Percentiles rank a stretch among this genome's conserved stretches.
Evolutionary conservation across 176 grass and related monocot species (phyloP).

Genomic region (Aegilops tauschii): DNA sequence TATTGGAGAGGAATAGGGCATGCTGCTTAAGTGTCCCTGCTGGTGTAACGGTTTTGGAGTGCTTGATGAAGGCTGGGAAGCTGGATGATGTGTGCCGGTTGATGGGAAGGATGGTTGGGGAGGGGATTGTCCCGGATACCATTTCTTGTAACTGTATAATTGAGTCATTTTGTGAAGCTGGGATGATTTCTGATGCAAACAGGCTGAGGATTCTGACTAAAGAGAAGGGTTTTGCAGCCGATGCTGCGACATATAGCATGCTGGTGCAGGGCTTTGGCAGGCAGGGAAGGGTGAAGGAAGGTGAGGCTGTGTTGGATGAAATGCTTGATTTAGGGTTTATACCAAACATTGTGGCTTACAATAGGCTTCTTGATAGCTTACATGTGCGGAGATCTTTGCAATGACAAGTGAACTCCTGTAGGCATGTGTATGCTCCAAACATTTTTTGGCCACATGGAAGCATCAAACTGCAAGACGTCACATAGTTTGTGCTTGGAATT

Average conservation of each 20-base stretch:
- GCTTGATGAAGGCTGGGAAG: slow-evolving; percentile 36
- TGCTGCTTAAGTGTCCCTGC: slow-evolving; percentile 47
- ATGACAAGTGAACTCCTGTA: not conserved
- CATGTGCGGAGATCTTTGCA: slow-evolving; percentile 8
- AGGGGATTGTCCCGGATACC: slow-evolving; percentile 51
- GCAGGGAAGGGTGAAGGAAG: slow-evolving; percentile 61
- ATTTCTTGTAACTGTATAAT: slow-evolving; percentile 65
- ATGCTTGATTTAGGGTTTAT: slow-evolving; percentile 80
- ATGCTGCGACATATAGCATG: slow-evolving; percentile 52
- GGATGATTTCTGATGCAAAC: slow-evolving; percentile 51
- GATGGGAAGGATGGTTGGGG: slow-evolving; percentile 53
- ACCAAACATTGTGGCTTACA: slow-evolving; percentile 74
- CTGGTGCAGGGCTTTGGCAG: slow-evolving; percentile 71
- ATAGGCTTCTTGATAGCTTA: slow-evolving; percentile 58
- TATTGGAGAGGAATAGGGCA: slow-evolving; percentile 39
- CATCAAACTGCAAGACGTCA: not conserved
- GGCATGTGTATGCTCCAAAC: not conserved
- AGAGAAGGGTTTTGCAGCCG: slow-evolving; percentile 53
- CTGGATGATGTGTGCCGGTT: slow-evolving; percentile 44
- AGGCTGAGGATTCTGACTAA: slow-evolving; percentile 40
- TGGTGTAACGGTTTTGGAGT: slow-evolving; percentile 56
- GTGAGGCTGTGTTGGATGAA: slow-evolving; percentile 62
- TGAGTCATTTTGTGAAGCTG: slow-evolving; percentile 57
- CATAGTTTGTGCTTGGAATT: not conserved
- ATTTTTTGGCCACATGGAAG: not conserved